A percentile compares a stretch with the other conserved stretches of the same genome.
These are phyloP conservation scores for Hippophae rhamnoides DNA, from an alignment of 306 rosid genomes.

Conservation along the genomic window DNA sequence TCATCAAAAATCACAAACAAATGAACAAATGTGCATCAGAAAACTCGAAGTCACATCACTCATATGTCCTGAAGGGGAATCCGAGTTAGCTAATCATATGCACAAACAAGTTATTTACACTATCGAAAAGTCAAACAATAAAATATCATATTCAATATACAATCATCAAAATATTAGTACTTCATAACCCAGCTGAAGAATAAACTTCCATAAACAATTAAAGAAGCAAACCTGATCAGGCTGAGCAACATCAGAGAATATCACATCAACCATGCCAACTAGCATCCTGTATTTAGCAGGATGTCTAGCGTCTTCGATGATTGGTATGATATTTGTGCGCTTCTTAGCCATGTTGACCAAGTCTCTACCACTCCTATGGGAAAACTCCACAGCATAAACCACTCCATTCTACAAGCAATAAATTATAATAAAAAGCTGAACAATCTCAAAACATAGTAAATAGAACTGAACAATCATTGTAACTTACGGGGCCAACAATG, in stretches of 20 bases:
- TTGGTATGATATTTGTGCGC: conserved; percentile 81
- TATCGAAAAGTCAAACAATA: too few species aligned
- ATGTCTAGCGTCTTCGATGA: conserved; percentile 95
- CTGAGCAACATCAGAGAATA: conserved; percentile 97
- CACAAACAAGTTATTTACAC: neutral
- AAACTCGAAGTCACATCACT: conserved; percentile 52
- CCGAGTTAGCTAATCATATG: conserved; percentile 36
- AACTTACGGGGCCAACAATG: conserved; percentile 82
- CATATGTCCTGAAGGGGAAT: conserved; percentile 40
- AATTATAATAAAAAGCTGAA: neutral
- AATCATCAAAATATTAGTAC: too few species aligned
- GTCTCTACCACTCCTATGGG: conserved; percentile 93
- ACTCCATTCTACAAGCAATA: conserved; percentile 47
- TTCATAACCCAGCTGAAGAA: too few species aligned
- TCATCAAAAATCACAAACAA: neutral
- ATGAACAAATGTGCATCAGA: conserved; percentile 7
- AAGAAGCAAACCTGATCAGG: conserved; percentile 79
- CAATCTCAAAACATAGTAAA: too few species aligned
- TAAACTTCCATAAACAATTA: neutral
- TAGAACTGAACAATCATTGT: neutral
- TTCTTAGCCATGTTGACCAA: conserved; percentile 96
- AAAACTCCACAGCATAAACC: conserved; percentile 93
- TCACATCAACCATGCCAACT: conserved; percentile 97
- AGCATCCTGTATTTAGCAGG: conserved; percentile 86
- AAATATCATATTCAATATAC: too few species aligned